phyloP scores from a whole-genome alignment of 2,329 filamentous ascomycete genomes.

The Daldinia sp. region DNA sequence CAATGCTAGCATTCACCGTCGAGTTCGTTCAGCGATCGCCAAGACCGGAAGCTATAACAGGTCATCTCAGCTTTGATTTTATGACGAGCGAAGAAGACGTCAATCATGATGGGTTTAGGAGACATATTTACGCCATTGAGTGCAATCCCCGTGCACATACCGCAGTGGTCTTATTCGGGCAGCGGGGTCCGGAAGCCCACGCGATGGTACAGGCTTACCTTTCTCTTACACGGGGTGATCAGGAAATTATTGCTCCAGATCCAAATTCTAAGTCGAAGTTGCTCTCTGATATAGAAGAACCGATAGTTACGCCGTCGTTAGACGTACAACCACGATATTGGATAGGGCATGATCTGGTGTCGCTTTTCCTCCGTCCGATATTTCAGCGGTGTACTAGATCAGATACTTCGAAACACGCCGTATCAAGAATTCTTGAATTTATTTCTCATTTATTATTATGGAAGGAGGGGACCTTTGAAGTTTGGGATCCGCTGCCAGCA shows the following conservation, averaged over 20 bases:
- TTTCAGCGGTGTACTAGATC: slow-evolving; percentile 47
- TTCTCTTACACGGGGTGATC: slow-evolving; percentile 49
- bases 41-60: slow-evolving; percentile 60
- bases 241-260: not conserved
- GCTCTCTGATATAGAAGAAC: not conserved
- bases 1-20: slow-evolving; percentile 72
- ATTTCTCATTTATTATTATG: slow-evolving; percentile 55
- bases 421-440: slow-evolving; percentile 44
- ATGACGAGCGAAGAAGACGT: slow-evolving; percentile 59
- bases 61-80: slow-evolving; percentile 78
- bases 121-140: slow-evolving; percentile 71
- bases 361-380: slow-evolving; percentile 57
- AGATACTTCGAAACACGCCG: slow-evolving; percentile 29
- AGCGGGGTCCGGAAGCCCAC: slow-evolving; percentile 50
- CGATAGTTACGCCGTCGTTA: slow-evolving; percentile 37
- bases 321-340: slow-evolving; percentile 60
- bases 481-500: slow-evolving; percentile 64
- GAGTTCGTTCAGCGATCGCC: slow-evolving; percentile 60
- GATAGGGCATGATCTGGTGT: slow-evolving; percentile 71
- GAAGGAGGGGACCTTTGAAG: slow-evolving; percentile 63
- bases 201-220: slow-evolving; percentile 63
- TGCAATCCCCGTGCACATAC: slow-evolving; percentile 77
- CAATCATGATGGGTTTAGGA: slow-evolving; percentile 44
- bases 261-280: not conserved
- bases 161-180: slow-evolving; percentile 67